These are phyloP conservation scores for Sordariomycetes sp. DNA, from an alignment of 2,329 filamentous ascomycete genomes.

Conservation along the genomic window DNA sequence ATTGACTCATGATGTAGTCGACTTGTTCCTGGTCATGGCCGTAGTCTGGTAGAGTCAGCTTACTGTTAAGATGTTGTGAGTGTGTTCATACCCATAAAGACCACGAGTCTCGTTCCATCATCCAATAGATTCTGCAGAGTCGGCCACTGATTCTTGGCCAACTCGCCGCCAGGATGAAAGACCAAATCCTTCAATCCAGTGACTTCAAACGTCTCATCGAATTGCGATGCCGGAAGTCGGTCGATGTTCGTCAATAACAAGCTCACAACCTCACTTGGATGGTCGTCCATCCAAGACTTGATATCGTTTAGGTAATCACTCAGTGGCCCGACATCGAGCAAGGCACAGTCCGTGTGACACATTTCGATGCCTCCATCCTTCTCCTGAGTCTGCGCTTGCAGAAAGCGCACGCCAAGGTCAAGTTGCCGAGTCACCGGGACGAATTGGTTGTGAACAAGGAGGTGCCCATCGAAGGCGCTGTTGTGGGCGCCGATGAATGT, in stretches of 20 bases:
- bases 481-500: no score
- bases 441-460: conserved; percentile 65
- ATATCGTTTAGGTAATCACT: conserved; percentile 44
- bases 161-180: conserved; percentile 36
- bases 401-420: conserved; percentile 63
- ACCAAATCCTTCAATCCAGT: conserved; percentile 48
- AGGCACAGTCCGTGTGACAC: conserved; percentile 55
- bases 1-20: conserved; percentile 57
- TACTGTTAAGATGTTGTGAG: neutral
- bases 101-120: conserved; percentile 52
- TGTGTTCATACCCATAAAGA: conserved; percentile 54
- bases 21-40: conserved; percentile 36
- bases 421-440: conserved; percentile 61
- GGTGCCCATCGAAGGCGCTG: no score
- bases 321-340: conserved; percentile 50
- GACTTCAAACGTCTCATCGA: conserved; percentile 42
- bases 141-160: conserved; percentile 52
- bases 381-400: conserved; percentile 56
- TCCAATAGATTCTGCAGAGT: conserved; percentile 59
- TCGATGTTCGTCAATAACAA: conserved; percentile 56
- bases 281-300: conserved; percentile 48
- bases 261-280: conserved; percentile 53
- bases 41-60: conserved; percentile 46
- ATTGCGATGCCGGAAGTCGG: conserved; percentile 42
- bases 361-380: conserved; percentile 41